Evolutionary conservation across 129 eudicot genomes (phyloP).

Genomic region (Logfia minima): DNA sequence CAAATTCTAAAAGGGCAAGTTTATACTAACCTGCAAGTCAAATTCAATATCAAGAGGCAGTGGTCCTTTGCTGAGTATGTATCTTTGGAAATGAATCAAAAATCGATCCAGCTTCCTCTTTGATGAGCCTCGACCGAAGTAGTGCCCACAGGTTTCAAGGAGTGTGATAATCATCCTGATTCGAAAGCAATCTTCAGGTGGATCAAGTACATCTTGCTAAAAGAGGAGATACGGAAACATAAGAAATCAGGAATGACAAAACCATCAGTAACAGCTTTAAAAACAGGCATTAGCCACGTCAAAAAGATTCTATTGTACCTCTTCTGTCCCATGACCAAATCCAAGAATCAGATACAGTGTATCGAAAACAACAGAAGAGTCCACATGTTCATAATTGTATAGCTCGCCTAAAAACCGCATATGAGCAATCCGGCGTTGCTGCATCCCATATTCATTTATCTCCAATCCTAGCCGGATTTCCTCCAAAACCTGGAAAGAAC

Average conservation of each 20-base stretch:
- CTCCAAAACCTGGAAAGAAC: slow-evolving; percentile 78
- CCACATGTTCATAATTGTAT: slow-evolving; percentile 93
- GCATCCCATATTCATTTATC: slow-evolving; percentile 91
- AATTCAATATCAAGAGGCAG: slow-evolving; percentile 94
- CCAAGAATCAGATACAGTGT: slow-evolving; percentile 78
- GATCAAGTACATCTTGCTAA: slow-evolving; percentile 89
- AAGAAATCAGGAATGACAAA: slow-evolving; percentile 15
- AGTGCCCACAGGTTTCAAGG: slow-evolving; percentile 96
- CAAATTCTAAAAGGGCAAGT: not conserved
- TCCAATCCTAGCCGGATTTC: slow-evolving; percentile 87
- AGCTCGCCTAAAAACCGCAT: slow-evolving; percentile 97
- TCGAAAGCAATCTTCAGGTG: slow-evolving; percentile 96
- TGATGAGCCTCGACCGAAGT: slow-evolving; percentile 95
- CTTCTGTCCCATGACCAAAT: slow-evolving; percentile 89
- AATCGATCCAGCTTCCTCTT: slow-evolving; percentile 92
- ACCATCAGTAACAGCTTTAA: not conserved
- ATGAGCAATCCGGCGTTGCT: slow-evolving; percentile 89
- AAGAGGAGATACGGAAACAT: slow-evolving; percentile 10
- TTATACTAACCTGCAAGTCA: slow-evolving; percentile 84
- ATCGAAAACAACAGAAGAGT: slow-evolving; percentile 91
- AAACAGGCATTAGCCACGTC: not conserved
- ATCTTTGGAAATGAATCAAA: slow-evolving; percentile 89
- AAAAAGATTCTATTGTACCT: slow-evolving; percentile 52
- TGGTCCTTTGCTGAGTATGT: slow-evolving; percentile 74
- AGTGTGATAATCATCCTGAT: slow-evolving; percentile 88